phyloP scores from a whole-genome alignment of 2,329 filamentous ascomycete species.

The Curvularia sp. region DNA sequence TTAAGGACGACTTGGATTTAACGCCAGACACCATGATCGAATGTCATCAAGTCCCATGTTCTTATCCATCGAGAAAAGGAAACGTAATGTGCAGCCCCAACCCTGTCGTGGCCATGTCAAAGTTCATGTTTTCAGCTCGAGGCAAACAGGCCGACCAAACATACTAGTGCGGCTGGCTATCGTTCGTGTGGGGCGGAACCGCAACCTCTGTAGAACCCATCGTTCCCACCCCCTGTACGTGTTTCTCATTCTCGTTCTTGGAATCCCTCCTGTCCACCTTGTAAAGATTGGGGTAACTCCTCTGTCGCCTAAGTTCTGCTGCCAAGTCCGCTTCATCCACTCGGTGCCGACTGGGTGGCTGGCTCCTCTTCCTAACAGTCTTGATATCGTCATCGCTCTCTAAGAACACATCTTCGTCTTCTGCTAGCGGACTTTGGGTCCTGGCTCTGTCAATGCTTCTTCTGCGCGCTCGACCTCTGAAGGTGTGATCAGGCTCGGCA shows the following conservation, averaged over 20 bases:
- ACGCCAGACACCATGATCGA: neutral
- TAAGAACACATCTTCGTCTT: conserved; percentile 30
- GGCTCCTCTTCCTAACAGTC: conserved; percentile 42
- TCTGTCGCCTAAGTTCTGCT: conserved; percentile 43
- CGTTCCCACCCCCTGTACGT: conserved; percentile 1
- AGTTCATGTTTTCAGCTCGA: neutral
- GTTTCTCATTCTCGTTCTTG: conserved; percentile 11
- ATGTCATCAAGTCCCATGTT: neutral
- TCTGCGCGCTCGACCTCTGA: conserved; percentile 42
- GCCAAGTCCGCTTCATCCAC: conserved; percentile 26
- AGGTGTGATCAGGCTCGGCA: conserved; percentile 46
- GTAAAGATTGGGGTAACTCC: conserved; percentile 49
- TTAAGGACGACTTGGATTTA: neutral
- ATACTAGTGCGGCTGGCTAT: conserved; percentile 1
- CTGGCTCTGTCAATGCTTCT: conserved; percentile 31
- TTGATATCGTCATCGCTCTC: conserved; percentile 37
- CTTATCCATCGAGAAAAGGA: neutral
- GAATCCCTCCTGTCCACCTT: conserved; percentile 29
- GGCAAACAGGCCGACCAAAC: conserved; percentile 7
- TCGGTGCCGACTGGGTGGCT: conserved; percentile 44
- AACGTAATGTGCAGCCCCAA: neutral
- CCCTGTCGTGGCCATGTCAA: neutral
- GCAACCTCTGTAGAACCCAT: conserved; percentile 2
- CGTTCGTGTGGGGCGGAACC: neutral
- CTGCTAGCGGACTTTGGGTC: conserved; percentile 34